Evolutionary conservation across 768 basidiomycete species (phyloP).

Genomic region (Nidula microcarpa): DNA sequence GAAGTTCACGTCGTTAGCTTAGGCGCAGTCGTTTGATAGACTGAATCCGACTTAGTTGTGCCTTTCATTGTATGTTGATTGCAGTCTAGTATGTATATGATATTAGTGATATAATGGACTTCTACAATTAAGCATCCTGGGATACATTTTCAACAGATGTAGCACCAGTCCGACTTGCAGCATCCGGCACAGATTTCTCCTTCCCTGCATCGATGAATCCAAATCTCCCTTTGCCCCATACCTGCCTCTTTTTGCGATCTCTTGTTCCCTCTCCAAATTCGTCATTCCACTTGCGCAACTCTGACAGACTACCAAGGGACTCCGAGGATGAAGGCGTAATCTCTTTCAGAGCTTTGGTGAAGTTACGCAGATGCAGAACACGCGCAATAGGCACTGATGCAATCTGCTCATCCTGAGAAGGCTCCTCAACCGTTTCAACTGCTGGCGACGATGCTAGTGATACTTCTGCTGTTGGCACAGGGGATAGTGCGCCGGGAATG

Average conservation of each 20-base stretch:
- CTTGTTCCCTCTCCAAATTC: constrained; percentile 87
- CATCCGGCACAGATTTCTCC: constrained; percentile 13
- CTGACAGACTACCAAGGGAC: constrained; percentile 67
- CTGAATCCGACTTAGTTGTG: too few relatives aligned
- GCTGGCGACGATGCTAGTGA: constrained; percentile 1
- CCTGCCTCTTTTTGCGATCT: constrained; percentile 61
- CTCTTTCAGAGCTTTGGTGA: constrained; percentile 81
- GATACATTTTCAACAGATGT: too few relatives aligned
- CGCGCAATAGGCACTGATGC: constrained; percentile 17
- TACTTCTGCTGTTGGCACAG: background rate
- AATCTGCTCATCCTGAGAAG: background rate
- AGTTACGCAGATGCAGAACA: constrained; percentile 58
- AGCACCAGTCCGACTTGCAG: too few relatives aligned
- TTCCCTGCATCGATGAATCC: constrained; percentile 65
- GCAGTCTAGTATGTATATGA: background rate
- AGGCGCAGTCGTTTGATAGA: too few relatives aligned
- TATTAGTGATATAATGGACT: background rate
- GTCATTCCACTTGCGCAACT: constrained; percentile 86
- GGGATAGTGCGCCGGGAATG: background rate
- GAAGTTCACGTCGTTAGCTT: constrained; percentile 17
- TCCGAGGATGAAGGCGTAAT: constrained; percentile 91
- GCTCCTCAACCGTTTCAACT: background rate
- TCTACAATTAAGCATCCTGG: background rate
- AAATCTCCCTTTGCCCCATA: constrained; percentile 87
- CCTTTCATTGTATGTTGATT: too few relatives aligned